These are phyloP conservation scores for Filobasidium uniguttulatum DNA, from an alignment of 1,284 basidiomycete species.

Conservation along the genomic window DNA sequence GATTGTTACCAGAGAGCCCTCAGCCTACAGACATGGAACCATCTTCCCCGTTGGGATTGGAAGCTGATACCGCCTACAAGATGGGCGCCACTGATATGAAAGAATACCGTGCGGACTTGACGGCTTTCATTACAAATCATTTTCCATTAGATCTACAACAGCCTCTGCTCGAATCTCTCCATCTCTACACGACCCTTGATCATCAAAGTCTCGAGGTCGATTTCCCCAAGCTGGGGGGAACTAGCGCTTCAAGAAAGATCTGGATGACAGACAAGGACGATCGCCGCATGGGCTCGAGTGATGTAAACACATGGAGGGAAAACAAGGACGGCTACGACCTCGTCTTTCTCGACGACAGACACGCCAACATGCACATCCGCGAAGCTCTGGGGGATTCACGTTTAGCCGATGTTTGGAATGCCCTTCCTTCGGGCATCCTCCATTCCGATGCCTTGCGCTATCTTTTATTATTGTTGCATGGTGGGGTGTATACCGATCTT, in stretches of 20 bases:
- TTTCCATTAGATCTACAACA: neutral
- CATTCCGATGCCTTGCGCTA: conserved; percentile 32
- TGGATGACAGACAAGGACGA: conserved; percentile 35
- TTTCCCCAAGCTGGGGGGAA: conserved; percentile 4
- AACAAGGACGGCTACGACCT: conserved; percentile 30
- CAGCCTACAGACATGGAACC: neutral
- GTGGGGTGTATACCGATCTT: conserved; percentile 37
- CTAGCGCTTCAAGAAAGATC: conserved; percentile 13
- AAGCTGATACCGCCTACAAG: conserved; percentile 11
- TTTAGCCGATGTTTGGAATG: conserved; percentile 26
- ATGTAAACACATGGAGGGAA: conserved; percentile 25
- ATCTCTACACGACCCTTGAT: conserved; percentile 1
- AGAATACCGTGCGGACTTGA: conserved; percentile 6
- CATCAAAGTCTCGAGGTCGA: neutral
- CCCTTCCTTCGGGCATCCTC: conserved; percentile 30
- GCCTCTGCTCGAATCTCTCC: neutral
- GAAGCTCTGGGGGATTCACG: conserved; percentile 17
- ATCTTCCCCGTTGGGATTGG: conserved; percentile 2
- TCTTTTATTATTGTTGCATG: conserved; percentile 30
- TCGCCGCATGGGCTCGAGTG: conserved; percentile 3
- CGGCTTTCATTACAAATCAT: conserved; percentile 4
- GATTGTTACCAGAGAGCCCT: neutral
- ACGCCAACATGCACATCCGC: conserved; percentile 5
- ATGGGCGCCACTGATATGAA: conserved; percentile 4
- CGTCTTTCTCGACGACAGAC: conserved; percentile 26